These are phyloP conservation scores for Exophiala bonariae DNA, from an alignment of 2,329 filamentous ascomycete species.

Conservation along the genomic window DNA sequence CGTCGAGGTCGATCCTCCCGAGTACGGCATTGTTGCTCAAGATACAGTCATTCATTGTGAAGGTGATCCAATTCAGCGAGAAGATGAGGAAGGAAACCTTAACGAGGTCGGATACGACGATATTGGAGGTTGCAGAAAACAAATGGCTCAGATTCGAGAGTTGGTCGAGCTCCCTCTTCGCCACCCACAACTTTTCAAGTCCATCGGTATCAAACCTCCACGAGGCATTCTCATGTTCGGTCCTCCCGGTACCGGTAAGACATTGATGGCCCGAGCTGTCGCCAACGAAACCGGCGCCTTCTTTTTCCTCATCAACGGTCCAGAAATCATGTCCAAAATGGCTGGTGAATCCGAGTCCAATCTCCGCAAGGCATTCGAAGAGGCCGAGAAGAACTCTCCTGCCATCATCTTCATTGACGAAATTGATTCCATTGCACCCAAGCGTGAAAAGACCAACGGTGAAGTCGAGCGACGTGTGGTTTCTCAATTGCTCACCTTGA, in stretches of 20 bases:
- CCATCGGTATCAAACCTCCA: constrained; percentile 98
- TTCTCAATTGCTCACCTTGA: constrained; percentile 92
- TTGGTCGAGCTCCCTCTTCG: constrained; percentile 95
- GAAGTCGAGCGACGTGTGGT: constrained; percentile 98
- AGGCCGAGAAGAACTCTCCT: constrained; percentile 98
- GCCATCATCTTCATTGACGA: constrained; percentile 99
- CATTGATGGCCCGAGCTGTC: constrained; percentile 95
- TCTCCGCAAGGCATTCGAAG: constrained; percentile 97
- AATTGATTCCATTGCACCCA: constrained; percentile 97
- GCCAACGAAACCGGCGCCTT: constrained; percentile 99
- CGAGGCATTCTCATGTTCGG: constrained; percentile 96
- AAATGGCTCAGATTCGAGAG: constrained; percentile 99
- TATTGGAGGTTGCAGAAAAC: constrained; percentile 98
- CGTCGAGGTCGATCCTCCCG: constrained; percentile 95
- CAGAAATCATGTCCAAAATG: constrained; percentile 99
- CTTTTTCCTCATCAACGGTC: constrained; percentile 99
- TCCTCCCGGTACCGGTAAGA: constrained; percentile 98
- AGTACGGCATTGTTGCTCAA: constrained; percentile 98
- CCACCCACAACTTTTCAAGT: constrained; percentile 99
- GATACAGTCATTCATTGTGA: constrained; percentile 99
- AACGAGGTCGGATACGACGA: constrained; percentile 99
- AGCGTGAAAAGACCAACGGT: constrained; percentile 99
- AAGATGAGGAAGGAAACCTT: constrained; percentile 98
- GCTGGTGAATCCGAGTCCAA: constrained; percentile 99
- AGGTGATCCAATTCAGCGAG: constrained; percentile 92